Evolutionary conservation across 441 rosid genomes (phyloP).

Genomic region (Iberis amara): DNA sequence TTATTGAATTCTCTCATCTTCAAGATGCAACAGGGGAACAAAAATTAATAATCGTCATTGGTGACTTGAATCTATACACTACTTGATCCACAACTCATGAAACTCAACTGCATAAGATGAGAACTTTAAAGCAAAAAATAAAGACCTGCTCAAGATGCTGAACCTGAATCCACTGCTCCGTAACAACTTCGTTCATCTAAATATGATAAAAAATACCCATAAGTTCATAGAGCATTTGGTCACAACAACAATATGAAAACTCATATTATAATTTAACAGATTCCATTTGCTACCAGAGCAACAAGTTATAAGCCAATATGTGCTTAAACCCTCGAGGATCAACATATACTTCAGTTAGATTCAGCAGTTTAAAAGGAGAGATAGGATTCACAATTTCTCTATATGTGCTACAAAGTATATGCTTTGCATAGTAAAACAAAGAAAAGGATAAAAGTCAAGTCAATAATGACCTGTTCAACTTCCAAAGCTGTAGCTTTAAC

Average conservation of each 20-base stretch:
- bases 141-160: slow-evolving; percentile 85
- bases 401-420: not conserved
- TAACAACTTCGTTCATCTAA: slow-evolving; percentile 58
- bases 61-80: not conserved
- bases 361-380: not conserved
- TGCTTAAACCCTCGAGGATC: not conserved
- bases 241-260: slow-evolving; percentile 12
- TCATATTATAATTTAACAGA: no score
- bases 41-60: slow-evolving; percentile 2
- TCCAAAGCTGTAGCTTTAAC: slow-evolving; percentile 36
- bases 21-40: slow-evolving; percentile 10
- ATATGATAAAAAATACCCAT: slow-evolving; percentile 19
- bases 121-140: slow-evolving; percentile 33
- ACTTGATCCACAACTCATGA: slow-evolving; percentile 2
- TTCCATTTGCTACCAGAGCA: not conserved
- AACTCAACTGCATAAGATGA: not conserved
- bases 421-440: not conserved
- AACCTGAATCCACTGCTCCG: slow-evolving; percentile 82
- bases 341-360: not conserved
- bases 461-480: slow-evolving; percentile 53
- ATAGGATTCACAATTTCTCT: not conserved
- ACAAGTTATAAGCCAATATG: not conserved
- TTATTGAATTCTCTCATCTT: slow-evolving; percentile 52
- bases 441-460: slow-evolving; percentile 1
- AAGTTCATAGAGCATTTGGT: slow-evolving; percentile 9